A percentile compares a stretch with the other conserved stretches of the same genome.
Conservation (phyloP, 1,284 basidiomycete genomes). For the Ganoderma lingzhi region DNA sequence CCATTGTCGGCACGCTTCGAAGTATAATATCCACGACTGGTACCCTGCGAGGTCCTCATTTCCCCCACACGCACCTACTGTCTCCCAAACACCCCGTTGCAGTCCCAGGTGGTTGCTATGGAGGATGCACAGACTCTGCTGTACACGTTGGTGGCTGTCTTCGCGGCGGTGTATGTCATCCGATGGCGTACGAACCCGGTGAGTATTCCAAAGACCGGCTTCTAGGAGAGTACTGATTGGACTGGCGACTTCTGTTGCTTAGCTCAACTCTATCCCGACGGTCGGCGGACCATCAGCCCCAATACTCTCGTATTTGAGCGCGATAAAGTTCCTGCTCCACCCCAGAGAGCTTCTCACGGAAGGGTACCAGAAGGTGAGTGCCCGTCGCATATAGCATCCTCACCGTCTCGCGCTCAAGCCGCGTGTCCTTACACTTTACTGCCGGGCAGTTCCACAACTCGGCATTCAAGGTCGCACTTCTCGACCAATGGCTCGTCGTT, state of each 20-base stretch:
- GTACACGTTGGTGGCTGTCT: neutral
- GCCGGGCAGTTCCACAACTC: slow-evolving; percentile 41
- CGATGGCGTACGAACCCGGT: slow-evolving; percentile 11
- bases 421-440: too few species aligned
- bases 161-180: neutral
- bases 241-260: neutral
- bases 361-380: slow-evolving; percentile 41
- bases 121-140: slow-evolving; percentile 4
- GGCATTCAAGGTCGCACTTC: slow-evolving; percentile 50
- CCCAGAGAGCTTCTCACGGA: slow-evolving; percentile 36
- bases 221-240: neutral
- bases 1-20: neutral
- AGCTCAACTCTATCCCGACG: slow-evolving; percentile 9
- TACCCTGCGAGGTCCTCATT: neutral
- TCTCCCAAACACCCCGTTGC: neutral
- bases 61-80: neutral
- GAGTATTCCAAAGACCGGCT: neutral
- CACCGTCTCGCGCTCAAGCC: too few species aligned
- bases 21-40: neutral
- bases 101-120: neutral
- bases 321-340: slow-evolving; percentile 28
- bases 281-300: neutral
- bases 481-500: slow-evolving; percentile 50
- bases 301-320: slow-evolving; percentile 37
- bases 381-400: neutral